Base-by-base conservation (phyloP, 2,329 filamentous ascomycete genomes). In the Neonectria magnoliae region DNA sequence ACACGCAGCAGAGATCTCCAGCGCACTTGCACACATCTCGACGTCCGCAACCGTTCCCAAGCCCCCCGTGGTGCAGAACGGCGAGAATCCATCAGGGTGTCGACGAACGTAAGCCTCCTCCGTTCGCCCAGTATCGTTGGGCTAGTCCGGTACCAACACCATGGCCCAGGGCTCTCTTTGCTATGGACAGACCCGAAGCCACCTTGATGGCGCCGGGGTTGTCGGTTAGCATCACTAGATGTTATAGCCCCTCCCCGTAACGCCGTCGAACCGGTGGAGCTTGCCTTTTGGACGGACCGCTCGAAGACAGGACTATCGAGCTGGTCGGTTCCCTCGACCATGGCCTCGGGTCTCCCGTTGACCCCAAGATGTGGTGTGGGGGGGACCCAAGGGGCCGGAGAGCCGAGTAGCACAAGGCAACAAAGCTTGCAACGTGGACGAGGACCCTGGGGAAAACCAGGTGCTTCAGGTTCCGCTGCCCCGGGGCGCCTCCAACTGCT, bases 261-360 rank as follows among this genome's bases (percentile, higher is more conserved):
- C 42, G 20, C 42, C 50, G 60, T 55, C 55, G 58, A 44, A 16
- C 13, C 33, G 50, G 50, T 52, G 44, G 31, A 41, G 22, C 25
- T 25, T 44, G 60, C n/a, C 31, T 45, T 38, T 29, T 16, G 22
- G 33, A 13, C 31, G 27, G 18, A 31, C n/a, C 47, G 42, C 44
- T 36, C 33, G 18, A 25, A 22, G 48, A 18, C 25, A 18, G 9
- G n/a, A 20, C n/a, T 13, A 45, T 14, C 48, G 4, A 20, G 38
- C 38, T 42, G 45, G 16, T 38, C 33, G 27, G 52, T 41, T 11
- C 16, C 38, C 52, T 52, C 18, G 52, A 57, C 47, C 59, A 27
- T 14, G 2, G 20, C n/a, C 27, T 44, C n/a, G 59, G 45, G 10
- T 27, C 36, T 3, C 53, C 53, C 45, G 36, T 57, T 45, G 41